These are phyloP conservation scores for Leccinum uliginosum DNA, from an alignment of 768 basidiomycete genomes.

Conservation along the genomic window DNA sequence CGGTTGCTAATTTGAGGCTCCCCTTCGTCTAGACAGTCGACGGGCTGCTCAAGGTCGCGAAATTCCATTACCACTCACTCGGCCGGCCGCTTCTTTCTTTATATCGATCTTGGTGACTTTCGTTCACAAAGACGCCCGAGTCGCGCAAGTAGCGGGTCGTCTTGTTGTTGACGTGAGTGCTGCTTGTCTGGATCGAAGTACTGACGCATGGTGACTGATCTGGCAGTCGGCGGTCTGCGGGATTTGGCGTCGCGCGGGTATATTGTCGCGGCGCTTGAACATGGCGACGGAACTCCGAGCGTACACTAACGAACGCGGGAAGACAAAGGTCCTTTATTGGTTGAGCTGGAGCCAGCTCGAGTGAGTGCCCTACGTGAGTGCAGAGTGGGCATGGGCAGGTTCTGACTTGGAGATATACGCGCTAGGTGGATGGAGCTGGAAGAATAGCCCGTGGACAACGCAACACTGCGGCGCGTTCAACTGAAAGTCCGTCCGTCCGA, in stretches of 20 bases:
- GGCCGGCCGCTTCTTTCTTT: not conserved
- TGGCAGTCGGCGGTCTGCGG: conserved; percentile 35
- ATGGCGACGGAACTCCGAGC: conserved; percentile 43
- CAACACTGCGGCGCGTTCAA: conserved; percentile 26
- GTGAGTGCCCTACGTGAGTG: conserved; percentile 14
- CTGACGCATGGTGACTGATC: too few relatives aligned
- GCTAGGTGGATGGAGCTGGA: conserved; percentile 28
- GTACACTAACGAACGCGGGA: conserved; percentile 21
- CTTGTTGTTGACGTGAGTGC: conserved; percentile 33
- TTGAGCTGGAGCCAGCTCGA: conserved; percentile 29
- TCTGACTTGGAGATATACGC: not conserved
- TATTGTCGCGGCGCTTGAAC: conserved; percentile 43
- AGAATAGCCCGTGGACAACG: conserved; percentile 32
- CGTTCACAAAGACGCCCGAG: conserved; percentile 1
- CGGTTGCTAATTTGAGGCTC: not conserved
- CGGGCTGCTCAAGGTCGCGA: conserved; percentile 30
- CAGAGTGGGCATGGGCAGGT: not conserved
- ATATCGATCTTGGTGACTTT: too few relatives aligned
- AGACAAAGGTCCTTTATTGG: conserved; percentile 29
- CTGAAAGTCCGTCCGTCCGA: conserved; percentile 37
- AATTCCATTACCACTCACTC: not conserved
- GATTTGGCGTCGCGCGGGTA: conserved; percentile 43
- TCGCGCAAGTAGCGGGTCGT: conserved; percentile 34
- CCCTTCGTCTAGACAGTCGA: conserved; percentile 25
- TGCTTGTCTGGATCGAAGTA: too few relatives aligned